A percentile compares a stretch with the other conserved stretches of the same genome.
These are phyloP conservation scores for Colletotrichum coccodes DNA, from an alignment of 2,329 filamentous ascomycete species.

Conservation along the genomic window DNA sequence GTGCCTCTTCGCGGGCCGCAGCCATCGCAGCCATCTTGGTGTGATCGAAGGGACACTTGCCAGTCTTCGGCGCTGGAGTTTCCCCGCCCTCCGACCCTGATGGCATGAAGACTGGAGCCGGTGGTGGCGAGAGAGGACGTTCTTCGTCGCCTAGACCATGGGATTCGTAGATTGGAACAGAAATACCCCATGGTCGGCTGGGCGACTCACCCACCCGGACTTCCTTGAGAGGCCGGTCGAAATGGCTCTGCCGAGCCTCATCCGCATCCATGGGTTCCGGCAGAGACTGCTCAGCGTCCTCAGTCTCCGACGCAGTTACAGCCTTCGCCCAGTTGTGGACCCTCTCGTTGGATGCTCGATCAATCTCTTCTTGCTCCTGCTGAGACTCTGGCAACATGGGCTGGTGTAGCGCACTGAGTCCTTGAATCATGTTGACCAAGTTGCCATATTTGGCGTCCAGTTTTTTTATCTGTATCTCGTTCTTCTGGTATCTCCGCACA, in stretches of 20 bases:
- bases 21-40: slow-evolving; percentile 52
- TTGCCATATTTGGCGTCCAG: slow-evolving; percentile 95
- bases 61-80: slow-evolving; percentile 41
- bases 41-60: slow-evolving; percentile 70
- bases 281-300: slow-evolving; percentile 46
- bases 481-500: slow-evolving; percentile 87
- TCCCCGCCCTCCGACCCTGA: slow-evolving; percentile 40
- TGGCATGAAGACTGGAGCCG: slow-evolving; percentile 65
- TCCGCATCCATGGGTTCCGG: slow-evolving; percentile 45
- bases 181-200: slow-evolving; percentile 92
- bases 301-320: slow-evolving; percentile 65
- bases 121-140: slow-evolving; percentile 64
- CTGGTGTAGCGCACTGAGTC: slow-evolving; percentile 87
- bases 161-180: slow-evolving; percentile 71
- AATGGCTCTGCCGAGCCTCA: slow-evolving; percentile 76
- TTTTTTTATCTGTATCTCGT: slow-evolving; percentile 85
- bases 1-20: slow-evolving; percentile 16
- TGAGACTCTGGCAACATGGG: slow-evolving; percentile 78
- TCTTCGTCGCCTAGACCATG: slow-evolving; percentile 47
- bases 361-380: slow-evolving; percentile 58
- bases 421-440: slow-evolving; percentile 93
- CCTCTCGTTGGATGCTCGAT: slow-evolving; percentile 70
- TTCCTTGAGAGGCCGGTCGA: slow-evolving; percentile 87
- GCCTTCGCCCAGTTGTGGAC: slow-evolving; percentile 89
- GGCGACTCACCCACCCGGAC: slow-evolving; percentile 94